A percentile compares a stretch with the other conserved stretches of the same genome.
Conservation (phyloP, 192 early-diverging fungal species). For the Linnemannia exigua region DNA sequence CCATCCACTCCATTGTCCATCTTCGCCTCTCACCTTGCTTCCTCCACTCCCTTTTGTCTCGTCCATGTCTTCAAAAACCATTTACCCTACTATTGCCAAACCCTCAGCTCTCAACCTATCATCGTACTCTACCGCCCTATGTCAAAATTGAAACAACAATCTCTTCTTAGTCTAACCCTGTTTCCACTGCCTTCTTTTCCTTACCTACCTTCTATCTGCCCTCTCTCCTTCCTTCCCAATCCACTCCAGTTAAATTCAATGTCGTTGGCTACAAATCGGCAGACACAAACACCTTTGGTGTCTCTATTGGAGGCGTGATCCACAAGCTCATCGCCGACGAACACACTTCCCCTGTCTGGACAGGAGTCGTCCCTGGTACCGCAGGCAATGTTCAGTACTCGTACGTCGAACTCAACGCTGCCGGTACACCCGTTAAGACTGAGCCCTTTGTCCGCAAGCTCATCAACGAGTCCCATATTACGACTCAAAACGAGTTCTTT, state of each 20-base stretch:
- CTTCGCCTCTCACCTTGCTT: background rate
- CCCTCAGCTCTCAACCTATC: too few species aligned
- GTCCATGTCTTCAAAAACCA: too few species aligned
- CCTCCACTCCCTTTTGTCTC: too few species aligned
- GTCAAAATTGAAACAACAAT: too few species aligned
- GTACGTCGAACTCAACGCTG: constrained; percentile 23
- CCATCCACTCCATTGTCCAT: too few species aligned
- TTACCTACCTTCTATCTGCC: background rate
- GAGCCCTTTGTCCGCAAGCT: constrained; percentile 35
- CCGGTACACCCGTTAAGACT: constrained; percentile 7
- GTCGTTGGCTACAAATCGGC: constrained; percentile 24
- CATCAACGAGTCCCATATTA: background rate
- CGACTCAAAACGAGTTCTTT: constrained; percentile 65
- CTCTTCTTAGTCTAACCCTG: background rate
- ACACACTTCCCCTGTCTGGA: constrained; percentile 25
- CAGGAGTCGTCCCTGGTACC: constrained; percentile 19
- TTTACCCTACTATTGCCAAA: too few species aligned
- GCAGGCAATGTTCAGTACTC: constrained; percentile 20
- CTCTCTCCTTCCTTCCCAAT: background rate
- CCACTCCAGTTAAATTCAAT: constrained; percentile 6
- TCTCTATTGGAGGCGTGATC: constrained; percentile 15
- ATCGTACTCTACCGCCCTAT: too few species aligned
- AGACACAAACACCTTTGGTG: constrained; percentile 4
- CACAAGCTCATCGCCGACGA: constrained; percentile 15
- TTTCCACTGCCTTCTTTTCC: background rate